Base-by-base conservation (phyloP, 73 alveolate genomes). In the Paramecium octaurelia region DNA sequence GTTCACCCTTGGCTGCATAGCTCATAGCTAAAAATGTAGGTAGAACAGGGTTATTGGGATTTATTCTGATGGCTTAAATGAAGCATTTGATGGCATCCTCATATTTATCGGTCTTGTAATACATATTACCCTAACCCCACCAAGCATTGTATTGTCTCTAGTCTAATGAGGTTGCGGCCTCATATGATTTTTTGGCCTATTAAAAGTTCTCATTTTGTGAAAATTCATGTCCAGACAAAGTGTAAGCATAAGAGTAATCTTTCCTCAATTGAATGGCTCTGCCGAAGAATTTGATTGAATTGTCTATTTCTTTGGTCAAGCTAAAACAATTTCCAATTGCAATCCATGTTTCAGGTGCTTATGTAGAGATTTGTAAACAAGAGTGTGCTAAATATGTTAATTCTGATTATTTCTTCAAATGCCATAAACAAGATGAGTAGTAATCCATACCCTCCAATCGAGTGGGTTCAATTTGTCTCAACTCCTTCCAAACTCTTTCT, bases 121-220 rank as follows among this genome's bases (percentile, higher is more conserved):
- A 96, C 57, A 98, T 98, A 91, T 98, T 96, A 70, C 99, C 99
- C 6, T 96, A 95, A 11, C 99, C 99, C 99, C 99, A 98, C 99
- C 99, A 98, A 5, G 99, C 99, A 91, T 98, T 98, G n/a, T 97
- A 97, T 69, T 98, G 97, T 85, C 99, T 85, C 36, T 95, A 98
- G 94, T 98, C 99, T 40, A 93, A 95, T 57, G 97, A 85, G 84
- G 95, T 86, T 10, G 99, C 99, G 88, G 92, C 83, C 38, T 96
- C 86, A 88, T 96, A 98, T 58, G 98, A 96, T 68, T 96, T 96
- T 90, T 95, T 95, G 4, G 99, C 99, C 75, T 94, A 89, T 36
- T 93, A 96, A 90, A 95, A 98, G 92, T 98, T 97, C 83, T 98
- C 99, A 92, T 97, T 97, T 14, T 96, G 96, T 14, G 97, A 98